Evolutionary conservation across 164 flowering plant species (phyloP), one percentile per base, ranked within the genome.

Genomic region (Cinnamomum micranthum): DNA sequence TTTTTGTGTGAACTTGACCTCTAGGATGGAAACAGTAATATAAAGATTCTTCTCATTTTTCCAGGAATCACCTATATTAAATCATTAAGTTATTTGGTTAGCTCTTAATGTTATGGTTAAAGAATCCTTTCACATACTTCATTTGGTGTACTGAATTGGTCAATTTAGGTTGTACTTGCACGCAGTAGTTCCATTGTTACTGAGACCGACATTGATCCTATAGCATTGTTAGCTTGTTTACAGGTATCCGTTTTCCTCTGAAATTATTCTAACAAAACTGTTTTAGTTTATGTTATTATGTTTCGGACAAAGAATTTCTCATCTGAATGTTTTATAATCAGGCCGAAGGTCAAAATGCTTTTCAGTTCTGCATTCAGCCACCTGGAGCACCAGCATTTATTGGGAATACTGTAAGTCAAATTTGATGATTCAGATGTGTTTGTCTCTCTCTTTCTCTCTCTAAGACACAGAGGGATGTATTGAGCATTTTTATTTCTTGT

Each of bases 351-450:
- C 84, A 82, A 75, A 83, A 91, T 83, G 86, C 94, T 60, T 95
- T 91, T 78, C 98, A 93, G 77, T 95, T 95, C 76, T 92, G 91
- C 78, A 85, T 95, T 81, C 98, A 92, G 83, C 99, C 99, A 77
- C 92, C 96, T 77, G 77, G 86, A 79, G 90, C 91, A 55, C 90
- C 95, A 7, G 95, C 98, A 67, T 95, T 95, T 81, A 90, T 95
- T 73, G 99, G 97, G 66, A 95, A 93, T 80, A 95, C 97, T 68
- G 98, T 91, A 87, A 73, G 89, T 84, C 33, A 69, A 58, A 41
- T 65, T 33, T 55, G 20, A 75, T 62, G 47, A 41, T 15, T 19
- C 20, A 67, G 60, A 55, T 17, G 60, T 41, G 11, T 41, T 7
- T 41, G 7, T 55, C 2, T 55, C 60, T 55, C 20, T 55, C n/a